These are phyloP conservation scores for Arthrobotrys pseudoclavata DNA, from an alignment of 2,329 filamentous ascomycete species.

Conservation along the genomic window DNA sequence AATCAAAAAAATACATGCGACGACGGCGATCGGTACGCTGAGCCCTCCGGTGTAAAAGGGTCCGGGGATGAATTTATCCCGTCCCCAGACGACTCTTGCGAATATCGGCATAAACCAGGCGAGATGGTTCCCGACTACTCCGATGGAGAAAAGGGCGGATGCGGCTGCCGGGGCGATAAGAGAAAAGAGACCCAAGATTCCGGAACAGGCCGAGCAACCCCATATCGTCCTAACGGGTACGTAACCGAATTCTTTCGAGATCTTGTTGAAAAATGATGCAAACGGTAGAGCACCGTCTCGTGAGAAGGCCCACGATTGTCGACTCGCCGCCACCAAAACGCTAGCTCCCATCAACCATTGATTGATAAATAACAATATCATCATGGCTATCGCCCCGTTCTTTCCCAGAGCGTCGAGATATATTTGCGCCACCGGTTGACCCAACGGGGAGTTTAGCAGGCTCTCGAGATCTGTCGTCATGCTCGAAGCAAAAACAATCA, in stretches of 20 bases:
- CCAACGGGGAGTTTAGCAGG: constrained; percentile 70
- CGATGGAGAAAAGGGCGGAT: constrained; percentile 73
- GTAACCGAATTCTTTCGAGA: constrained; percentile 71
- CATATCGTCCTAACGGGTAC: constrained; percentile 73
- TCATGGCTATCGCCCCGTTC: constrained; percentile 72
- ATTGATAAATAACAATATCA: constrained; percentile 73
- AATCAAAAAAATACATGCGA: constrained; percentile 71
- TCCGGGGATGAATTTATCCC: constrained; percentile 72
- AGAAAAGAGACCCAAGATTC: constrained; percentile 72
- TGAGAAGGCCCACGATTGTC: constrained; percentile 76
- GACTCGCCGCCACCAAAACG: constrained; percentile 72
- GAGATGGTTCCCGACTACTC: constrained; percentile 74
- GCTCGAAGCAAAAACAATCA: constrained; percentile 73
- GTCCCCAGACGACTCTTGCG: constrained; percentile 72
- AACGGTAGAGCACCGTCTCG: constrained; percentile 75
- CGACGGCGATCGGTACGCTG: constrained; percentile 71
- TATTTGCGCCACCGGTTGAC: constrained; percentile 74
- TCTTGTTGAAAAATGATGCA: constrained; percentile 72
- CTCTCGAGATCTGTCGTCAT: constrained; percentile 71
- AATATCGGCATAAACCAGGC: constrained; percentile 74
- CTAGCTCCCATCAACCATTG: constrained; percentile 75
- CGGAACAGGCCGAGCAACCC: constrained; percentile 70
- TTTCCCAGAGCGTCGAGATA: constrained; percentile 75
- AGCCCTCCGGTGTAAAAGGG: constrained; percentile 73
- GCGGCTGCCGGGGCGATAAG: constrained; percentile 73